Evolutionary conservation across 164 flowering plant species (phyloP).

Genomic region (Vitis vinifera): DNA sequence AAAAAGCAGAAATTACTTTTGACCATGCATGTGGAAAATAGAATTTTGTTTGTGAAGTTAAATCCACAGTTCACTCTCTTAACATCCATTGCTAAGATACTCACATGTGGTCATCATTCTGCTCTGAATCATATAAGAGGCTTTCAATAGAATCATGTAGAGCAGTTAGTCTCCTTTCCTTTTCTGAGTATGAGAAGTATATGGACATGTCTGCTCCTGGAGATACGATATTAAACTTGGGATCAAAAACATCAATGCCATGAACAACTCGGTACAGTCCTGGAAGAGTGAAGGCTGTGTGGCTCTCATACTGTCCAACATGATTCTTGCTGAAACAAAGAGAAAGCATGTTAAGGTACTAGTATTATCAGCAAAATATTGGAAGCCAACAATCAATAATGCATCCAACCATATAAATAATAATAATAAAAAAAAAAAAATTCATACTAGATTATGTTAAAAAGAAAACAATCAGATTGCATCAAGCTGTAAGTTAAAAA

Average conservation of each 20-base stretch:
- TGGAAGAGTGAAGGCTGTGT: slow-evolving; percentile 86
- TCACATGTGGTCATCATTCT: slow-evolving; percentile 81
- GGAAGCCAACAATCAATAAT: background rate
- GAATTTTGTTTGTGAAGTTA: too few species aligned
- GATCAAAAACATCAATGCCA: slow-evolving; percentile 97
- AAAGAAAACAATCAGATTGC: too few species aligned
- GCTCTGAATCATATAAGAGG: slow-evolving; percentile 73
- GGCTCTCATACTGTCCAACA: slow-evolving; percentile 97
- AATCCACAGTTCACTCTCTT: too few species aligned
- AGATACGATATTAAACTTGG: slow-evolving; percentile 97
- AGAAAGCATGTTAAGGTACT: background rate
- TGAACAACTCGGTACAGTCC: slow-evolving; percentile 92
- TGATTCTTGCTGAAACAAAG: slow-evolving; percentile 69
- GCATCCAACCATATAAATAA: background rate
- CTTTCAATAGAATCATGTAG: slow-evolving; percentile 75
- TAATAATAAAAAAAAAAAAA: background rate
- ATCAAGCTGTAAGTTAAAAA: too few species aligned
- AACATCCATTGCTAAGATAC: slow-evolving; percentile 16
- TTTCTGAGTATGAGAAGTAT: slow-evolving; percentile 74
- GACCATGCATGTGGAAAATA: too few species aligned
- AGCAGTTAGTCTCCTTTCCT: slow-evolving; percentile 71
- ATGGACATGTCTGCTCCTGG: slow-evolving; percentile 95
- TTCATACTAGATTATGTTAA: too few species aligned
- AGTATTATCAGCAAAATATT: too few species aligned
- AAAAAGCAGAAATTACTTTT: too few species aligned